Base-by-base conservation (phyloP, 768 basidiomycete species). In the Pholiota molesta region DNA sequence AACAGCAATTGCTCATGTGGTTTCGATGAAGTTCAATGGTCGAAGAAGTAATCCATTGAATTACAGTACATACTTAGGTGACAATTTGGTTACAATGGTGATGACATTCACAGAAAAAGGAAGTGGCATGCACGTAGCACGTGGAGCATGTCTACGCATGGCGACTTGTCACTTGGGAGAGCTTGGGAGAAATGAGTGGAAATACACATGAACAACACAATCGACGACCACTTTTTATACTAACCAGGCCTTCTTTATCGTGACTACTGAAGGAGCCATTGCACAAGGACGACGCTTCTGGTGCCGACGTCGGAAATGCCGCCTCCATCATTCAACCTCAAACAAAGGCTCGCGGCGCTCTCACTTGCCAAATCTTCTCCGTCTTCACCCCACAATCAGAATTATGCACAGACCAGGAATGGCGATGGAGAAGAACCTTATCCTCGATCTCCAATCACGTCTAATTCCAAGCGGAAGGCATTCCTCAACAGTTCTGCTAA, bases 281-380 rank as follows among this genome's bases (percentile, higher is more conserved):
- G n/a, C 35, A 54, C 35, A 54, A 52, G 19, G 13, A 29, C 21
- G 39, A 19, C 33, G 21, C 17, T 52, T 52, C 28, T 19, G 39
- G 16, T 53, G 52, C 29, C 33, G 31, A 13, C 19, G 21, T 35
- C 33, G 11, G 23, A 53, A 44, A 69, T 69, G 68, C 68, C 69
- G 52, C 69, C 66, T 29, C 60, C 64, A 26, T 66, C 69, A 26
- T 71, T 83, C 21, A 86, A 74, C 53, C 79, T 91, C 61, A 91
- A 89, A 74, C 89, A 91, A 68, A 76, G 85, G 61, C 81, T 91
- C 7, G 83, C 87, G 17, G 84, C 88, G 0, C 80, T 91, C 29
- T 84, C 87, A 10, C 72, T 83, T 2, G 79, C 85, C 5, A 69
- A 79, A 5, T 85, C 85, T 1, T 78, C 81, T n/a, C 81, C 84